Percentiles rank a stretch among this genome's conserved stretches.
Conservation (phyloP, 345 rosid species). For the Arabidopsis suecica region DNA sequence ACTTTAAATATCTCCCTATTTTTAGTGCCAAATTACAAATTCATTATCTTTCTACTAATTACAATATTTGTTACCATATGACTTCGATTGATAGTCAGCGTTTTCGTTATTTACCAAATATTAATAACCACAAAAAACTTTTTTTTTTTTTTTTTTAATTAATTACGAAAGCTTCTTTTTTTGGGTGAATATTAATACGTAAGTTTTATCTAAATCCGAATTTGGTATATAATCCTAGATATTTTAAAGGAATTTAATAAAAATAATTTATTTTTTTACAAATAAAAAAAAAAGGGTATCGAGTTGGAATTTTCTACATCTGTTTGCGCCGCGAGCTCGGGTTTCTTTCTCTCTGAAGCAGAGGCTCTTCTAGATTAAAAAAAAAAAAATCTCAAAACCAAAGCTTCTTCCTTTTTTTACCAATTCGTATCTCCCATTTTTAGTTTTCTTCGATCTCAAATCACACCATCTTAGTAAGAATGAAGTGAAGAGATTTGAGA, state of each 20-base stretch:
- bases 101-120: neutral
- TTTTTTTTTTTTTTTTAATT: too few relatives aligned
- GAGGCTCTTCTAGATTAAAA: neutral
- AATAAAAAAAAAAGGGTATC: neutral
- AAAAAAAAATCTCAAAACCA: neutral
- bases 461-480: slow-evolving; percentile 6
- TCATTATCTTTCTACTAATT: too few relatives aligned
- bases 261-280: neutral
- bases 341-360: neutral
- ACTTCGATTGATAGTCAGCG: neutral
- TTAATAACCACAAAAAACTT: neutral
- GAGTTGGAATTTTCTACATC: slow-evolving; percentile 7
- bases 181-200: too few relatives aligned
- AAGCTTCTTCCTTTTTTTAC: slow-evolving; percentile 32
- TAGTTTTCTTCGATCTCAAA: slow-evolving; percentile 28
- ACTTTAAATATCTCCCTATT: neutral
- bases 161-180: too few relatives aligned
- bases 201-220: too few relatives aligned
- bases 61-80: neutral
- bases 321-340: slow-evolving; percentile 42
- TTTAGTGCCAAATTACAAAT: neutral
- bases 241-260: neutral
- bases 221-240: neutral
- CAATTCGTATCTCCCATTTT: neutral
- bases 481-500: slow-evolving; percentile 22